phyloP scores from a whole-genome alignment of 139 green algal species.

The Pleodorina starrii region DNA sequence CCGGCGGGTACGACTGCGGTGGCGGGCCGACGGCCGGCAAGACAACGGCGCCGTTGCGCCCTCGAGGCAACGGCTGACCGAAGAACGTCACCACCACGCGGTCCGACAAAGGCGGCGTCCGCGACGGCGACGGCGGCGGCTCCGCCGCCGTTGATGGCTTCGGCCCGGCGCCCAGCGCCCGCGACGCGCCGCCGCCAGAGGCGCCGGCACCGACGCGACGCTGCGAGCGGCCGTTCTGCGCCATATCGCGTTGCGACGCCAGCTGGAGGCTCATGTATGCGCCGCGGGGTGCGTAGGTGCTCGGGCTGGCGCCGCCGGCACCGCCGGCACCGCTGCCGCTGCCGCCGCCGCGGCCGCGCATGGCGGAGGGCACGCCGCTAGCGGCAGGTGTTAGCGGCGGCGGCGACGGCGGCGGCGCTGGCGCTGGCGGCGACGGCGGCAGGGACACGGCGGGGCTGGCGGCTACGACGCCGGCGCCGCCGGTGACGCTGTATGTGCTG shows the following conservation, averaged over 20 bases:
- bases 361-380: too few species aligned
- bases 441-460: not conserved
- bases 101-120: not conserved
- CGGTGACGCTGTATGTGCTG: not conserved
- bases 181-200: not conserved
- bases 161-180: not conserved
- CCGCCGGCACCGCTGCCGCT: not conserved
- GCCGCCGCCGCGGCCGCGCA: not conserved
- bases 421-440: not conserved
- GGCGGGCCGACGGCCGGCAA: not conserved
- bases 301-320: not conserved
- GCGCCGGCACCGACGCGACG: not conserved
- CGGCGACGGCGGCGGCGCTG: not conserved
- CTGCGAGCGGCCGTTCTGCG: not conserved
- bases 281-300: not conserved
- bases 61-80: not conserved
- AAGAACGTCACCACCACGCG: conserved; percentile 24
- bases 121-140: not conserved
- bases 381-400: not conserved
- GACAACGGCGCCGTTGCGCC: conserved; percentile 5
- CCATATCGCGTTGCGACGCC: not conserved
- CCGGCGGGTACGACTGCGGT: not conserved
- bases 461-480: not conserved
- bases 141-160: not conserved
- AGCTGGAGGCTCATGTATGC: conserved; percentile 31